A percentile compares a stretch with the other conserved stretches of the same genome.
phyloP scores from a whole-genome alignment of 768 basidiomycete genomes.

The Mycena rosella region DNA sequence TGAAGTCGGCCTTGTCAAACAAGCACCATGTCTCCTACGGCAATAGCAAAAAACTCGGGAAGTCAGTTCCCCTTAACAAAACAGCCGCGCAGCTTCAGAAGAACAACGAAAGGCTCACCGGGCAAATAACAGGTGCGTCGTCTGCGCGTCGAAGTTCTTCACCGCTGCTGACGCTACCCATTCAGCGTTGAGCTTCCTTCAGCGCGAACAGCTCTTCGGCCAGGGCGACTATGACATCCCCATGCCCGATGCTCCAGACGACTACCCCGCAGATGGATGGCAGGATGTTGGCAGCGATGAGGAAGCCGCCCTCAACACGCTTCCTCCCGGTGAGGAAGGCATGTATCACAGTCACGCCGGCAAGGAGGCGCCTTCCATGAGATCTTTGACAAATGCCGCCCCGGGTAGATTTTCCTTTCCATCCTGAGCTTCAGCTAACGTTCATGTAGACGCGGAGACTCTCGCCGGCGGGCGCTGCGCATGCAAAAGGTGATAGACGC shows the following conservation, averaged over 20 bases:
- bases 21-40: slow-evolving; percentile 11
- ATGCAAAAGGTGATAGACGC: too few species aligned
- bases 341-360: slow-evolving; percentile 4
- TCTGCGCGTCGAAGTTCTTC: background rate
- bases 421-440: too few species aligned
- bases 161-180: too few species aligned
- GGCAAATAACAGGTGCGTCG: background rate
- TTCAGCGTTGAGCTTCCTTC: slow-evolving; percentile 1
- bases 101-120: background rate
- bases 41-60: too few species aligned
- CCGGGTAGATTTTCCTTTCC: background rate
- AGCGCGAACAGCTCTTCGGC: slow-evolving; percentile 3
- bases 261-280: background rate
- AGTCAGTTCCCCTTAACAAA: background rate
- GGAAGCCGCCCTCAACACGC: background rate
- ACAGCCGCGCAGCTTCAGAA: background rate
- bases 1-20: background rate
- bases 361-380: background rate
- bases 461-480: too few species aligned
- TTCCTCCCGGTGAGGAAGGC: slow-evolving; percentile 13
- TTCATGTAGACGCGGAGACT: too few species aligned
- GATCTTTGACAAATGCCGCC: background rate
- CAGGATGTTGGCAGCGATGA: slow-evolving; percentile 5
- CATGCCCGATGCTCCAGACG: background rate
- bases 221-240: background rate